Base-by-base conservation (phyloP, 257 asterid species). In the Solanum commersonii region DNA sequence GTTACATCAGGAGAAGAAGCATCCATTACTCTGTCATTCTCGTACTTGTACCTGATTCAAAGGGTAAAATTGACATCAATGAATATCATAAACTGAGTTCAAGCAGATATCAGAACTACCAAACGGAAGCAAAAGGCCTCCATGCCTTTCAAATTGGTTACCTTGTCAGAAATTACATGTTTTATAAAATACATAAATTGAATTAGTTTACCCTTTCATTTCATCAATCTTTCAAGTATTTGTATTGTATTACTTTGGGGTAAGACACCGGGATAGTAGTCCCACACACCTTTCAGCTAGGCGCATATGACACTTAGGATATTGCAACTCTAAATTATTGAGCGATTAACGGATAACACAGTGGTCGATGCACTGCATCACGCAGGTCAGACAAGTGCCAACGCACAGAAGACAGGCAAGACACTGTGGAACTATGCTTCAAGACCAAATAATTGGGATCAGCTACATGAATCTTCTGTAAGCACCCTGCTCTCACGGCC, bases 21-120 rank as follows among this genome's bases (percentile, higher is more conserved):
- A 91, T 97, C 99, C 88, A 92, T 93, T 91, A 97, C 95, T 87
- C 94, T 92, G 91, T 97, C 91, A 91, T 97, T 96, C 91, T 97
- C 99, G 73, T 95, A 96, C 91, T 96, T 97, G 92, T 95, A 97
- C 98, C 99, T 97, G 92, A 87, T 70, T 25, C 25, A 63, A 13
- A 84, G 86, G 16, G 72, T 18, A 81, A 81, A 46, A 46, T 81
- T 46, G 85, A 46, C 40, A 46, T 46, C 70, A 29, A 81, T 81
- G 70, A 15, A 46, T 81, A 81, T 49, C 68, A 81, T 81, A 81
- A 81, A 81, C 29, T 81, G 68, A 31, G 70, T 81, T 49, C 42
- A 81, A 27, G 70, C 29, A 81, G 85, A 81, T 46, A 81, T 18
- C 27, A 29, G 10, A 81, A 81, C 42, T 46, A 49, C 38, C 68